Evolutionary conservation across 2,329 filamentous ascomycete species (phyloP), one percentile per base, ranked within the genome.

Genomic region (Alternaria arborescens): DNA sequence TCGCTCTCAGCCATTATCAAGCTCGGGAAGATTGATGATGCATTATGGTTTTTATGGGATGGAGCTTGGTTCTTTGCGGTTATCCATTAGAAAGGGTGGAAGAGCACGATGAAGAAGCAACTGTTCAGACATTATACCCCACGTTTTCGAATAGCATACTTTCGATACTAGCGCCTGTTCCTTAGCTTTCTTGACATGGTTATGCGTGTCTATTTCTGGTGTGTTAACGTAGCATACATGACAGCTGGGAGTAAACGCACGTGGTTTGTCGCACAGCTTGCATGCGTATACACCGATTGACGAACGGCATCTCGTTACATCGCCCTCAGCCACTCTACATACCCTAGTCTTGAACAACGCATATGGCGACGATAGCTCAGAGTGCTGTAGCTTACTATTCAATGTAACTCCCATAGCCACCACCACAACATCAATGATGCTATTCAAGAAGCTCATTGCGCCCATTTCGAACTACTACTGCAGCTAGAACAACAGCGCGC

Each of bases 51-150:
- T n/a, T n/a, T 34, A 43, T 55, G 54, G 50, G 34, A 42, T 24
- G 18, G 36, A 42, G 44, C 34, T 40, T 22, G 24, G 12, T 12
- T 34, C 41, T 34, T 34, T 28, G 34, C n/a, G 16, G 43, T 53
- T 42, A 34, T 59, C 28, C 6, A 42, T 40, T 30, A 51, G 46
- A 46, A 28, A 16, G 32, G 52, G 41, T 32, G 8, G 22, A 22
- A 42, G 41, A 24, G 30, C 44, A 32, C 20, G 24, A 44, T 26
- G 32, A 44, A 60, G 57, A 43, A 36, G 52, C 32, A 30, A 32
- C 34, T 58, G 47, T 53, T 57, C 28, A 20, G 43, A 61, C 47
- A 58, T 38, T 57, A 61, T 58, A 61, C 54, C 44, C 55, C 44
- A 24, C 38, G 43, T 55, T 54, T 46, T 46, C 36, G 42, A 55